Evolutionary conservation across 345 rosid genomes (phyloP), one percentile per base, ranked within the genome.

Genomic region (Alliaria petiolata): DNA sequence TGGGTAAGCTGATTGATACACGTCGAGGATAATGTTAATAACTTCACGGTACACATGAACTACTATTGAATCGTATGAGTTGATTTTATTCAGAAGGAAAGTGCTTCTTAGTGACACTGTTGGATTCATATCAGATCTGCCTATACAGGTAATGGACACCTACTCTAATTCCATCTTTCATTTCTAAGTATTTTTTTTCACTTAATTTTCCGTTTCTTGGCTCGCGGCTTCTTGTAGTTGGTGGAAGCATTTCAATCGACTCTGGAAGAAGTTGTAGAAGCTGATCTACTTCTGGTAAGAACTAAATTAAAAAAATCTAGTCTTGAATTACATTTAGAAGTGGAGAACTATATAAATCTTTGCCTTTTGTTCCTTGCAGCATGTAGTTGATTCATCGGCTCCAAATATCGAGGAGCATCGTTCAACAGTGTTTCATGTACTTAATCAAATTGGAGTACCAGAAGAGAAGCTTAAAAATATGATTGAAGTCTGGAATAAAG

Each of bases 401-500:
- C 96, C 96, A 52, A 91, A 93, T 74, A 86, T 85, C n/a, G 85
- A 86, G 43, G 98, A 93, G 74, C 98, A 93, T 75, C 89, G 93
- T 15, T 61, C 95, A 35, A 82, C 98, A 7, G 98, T 89, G 58
- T 80, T 91, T 81, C 84, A 81, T 76, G 92, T 89, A 76, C 91
- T 93, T 52, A 86, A 80, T 64, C 97, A 93, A 77, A 92, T 91
- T 57, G 96, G 98, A 69, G 97, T 93, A n/a, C 73, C 96, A 14
- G 83, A 84, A 59, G 96, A 87, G 80, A 93, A 89, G 83, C 83
- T 87, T 62, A 53, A 84, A 70, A 84, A 85, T 62, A 89, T 93
- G 96, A 82, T 91, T 65, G 95, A 93, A 87, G 97, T 85, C 54
- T 91, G 97, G 98, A 93, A 91, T 62, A 91, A 93, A 90, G 99